These are phyloP conservation scores for Chalara sp. DNA, from an alignment of 2,329 filamentous ascomycete genomes.

Conservation along the genomic window DNA sequence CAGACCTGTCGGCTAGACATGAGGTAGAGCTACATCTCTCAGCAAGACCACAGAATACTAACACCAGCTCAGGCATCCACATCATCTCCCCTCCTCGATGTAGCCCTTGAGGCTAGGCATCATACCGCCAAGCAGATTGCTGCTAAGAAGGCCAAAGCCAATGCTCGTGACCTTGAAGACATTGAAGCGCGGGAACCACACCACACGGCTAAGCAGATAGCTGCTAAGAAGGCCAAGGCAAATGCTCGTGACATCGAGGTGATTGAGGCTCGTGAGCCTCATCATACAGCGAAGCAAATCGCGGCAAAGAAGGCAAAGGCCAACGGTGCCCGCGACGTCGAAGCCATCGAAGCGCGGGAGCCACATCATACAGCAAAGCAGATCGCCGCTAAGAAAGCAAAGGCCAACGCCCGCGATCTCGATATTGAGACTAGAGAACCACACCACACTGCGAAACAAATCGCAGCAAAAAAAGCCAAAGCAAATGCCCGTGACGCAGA, in stretches of 20 bases:
- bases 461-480: conserved; percentile 3
- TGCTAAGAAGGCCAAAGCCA: conserved; percentile 1
- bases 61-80: not conserved
- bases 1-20: conserved; percentile 12
- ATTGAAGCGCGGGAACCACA: conserved; percentile 9
- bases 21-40: conserved; percentile 3
- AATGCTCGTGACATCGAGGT: not conserved
- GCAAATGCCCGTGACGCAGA: not conserved
- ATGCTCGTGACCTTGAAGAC: not conserved
- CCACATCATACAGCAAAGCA: conserved; percentile 18
- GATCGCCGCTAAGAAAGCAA: conserved; percentile 16
- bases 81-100: not conserved
- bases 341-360: conserved; percentile 4
- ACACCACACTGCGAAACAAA: not conserved
- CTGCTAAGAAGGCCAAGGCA: conserved; percentile 13
- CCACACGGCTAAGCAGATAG: conserved; percentile 19
- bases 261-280: conserved; percentile 9
- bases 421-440: not conserved
- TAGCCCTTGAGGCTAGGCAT: conserved; percentile 9
- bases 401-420: not conserved
- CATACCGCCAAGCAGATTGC: conserved; percentile 11
- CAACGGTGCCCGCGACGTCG: not conserved
- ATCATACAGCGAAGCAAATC: conserved; percentile 18
- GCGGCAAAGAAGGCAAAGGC: conserved; percentile 5
- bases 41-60: not conserved